A percentile compares a stretch with the other conserved stretches of the same genome.
Conservation (phyloP, 257 asterid species). For the Primulina eburnea region DNA sequence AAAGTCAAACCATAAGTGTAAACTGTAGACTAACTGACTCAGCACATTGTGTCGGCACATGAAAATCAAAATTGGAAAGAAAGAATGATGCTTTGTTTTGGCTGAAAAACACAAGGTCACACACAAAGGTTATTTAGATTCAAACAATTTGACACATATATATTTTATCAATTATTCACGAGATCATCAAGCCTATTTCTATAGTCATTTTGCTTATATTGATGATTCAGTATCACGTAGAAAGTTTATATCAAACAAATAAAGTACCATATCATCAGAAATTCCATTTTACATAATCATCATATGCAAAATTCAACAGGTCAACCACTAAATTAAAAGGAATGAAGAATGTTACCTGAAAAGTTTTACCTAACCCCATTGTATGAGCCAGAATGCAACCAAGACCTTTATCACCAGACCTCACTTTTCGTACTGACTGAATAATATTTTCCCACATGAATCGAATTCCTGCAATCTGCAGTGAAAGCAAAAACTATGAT, state of each 20-base stretch:
- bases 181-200: conserved; percentile 7
- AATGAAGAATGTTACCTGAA: conserved; percentile 64
- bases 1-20: background rate
- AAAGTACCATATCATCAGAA: conserved; percentile 13
- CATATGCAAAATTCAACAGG: conserved; percentile 9
- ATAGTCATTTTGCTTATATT: conserved; percentile 1
- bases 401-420: conserved; percentile 93
- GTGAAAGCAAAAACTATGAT: conserved; percentile 14
- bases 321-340: conserved; percentile 19
- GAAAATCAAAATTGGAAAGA: background rate
- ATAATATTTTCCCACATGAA: conserved; percentile 96
- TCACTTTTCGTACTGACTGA: conserved; percentile 73
- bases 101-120: conserved; percentile 4
- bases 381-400: conserved; percentile 99
- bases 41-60: background rate
- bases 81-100: conserved; percentile 6
- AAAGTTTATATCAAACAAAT: conserved; percentile 8
- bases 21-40: too few species aligned
- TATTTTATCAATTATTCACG: conserved; percentile 1
- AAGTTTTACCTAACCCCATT: conserved; percentile 97
- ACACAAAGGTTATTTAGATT: background rate
- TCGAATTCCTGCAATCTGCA: conserved; percentile 87
- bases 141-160: conserved; percentile 1
- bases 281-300: conserved; percentile 13
- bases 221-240: conserved; percentile 1